Base-by-base conservation (phyloP, 768 basidiomycete species). In the Leucocoprinus birnbaumii region DNA sequence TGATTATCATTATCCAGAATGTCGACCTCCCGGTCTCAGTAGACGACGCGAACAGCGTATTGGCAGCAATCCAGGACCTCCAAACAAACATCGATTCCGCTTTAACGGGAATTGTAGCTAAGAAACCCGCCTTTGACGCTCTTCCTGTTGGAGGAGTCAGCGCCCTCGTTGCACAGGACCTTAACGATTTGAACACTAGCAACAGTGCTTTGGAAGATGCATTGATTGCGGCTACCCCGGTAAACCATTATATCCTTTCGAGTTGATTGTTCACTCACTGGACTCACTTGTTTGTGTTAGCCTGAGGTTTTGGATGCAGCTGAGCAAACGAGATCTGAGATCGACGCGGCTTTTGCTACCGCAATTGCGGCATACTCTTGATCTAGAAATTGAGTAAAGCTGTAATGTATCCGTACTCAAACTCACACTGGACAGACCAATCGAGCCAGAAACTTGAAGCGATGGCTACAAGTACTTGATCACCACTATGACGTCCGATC, bases 21-120 rank as follows among this genome's bases (percentile, higher is more conserved):
- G 47, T 48, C 18, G 47, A 48, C 7, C 47, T 25, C 18, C 47
- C 47, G 8, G 47, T 48, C 47, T 34, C 47, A 8, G 47, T 48
- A 31, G 47, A 48, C n/a, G 47, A 48, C 26, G 47, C 47, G n/a
- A 35, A 48, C 31, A 18, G 14, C 18, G 47, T 48, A 8, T 13
- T 48, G 14, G 47, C 31, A 11, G 47, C 47, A 21, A 48, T 48
- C 8, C 47, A 48, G 34, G 47, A 34, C 47, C 47, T 48, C 10
- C 47, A 48, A 31, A 18, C 47, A 14, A 34, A 48, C 26, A 26
- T 48, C 27, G 24, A 45, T 13, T 13, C 11, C 24, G 4, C 48
- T 19, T 24, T 50, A 22, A 38, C 5, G 24, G 48, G n/a, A 9
- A 38, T 50, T 26, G 48, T 50, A 9, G 35, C 31, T 10, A 50